Evolutionary conservation across 768 basidiomycete species (phyloP), one percentile per base, ranked within the genome.

Genomic region (Lentinus brumalis): DNA sequence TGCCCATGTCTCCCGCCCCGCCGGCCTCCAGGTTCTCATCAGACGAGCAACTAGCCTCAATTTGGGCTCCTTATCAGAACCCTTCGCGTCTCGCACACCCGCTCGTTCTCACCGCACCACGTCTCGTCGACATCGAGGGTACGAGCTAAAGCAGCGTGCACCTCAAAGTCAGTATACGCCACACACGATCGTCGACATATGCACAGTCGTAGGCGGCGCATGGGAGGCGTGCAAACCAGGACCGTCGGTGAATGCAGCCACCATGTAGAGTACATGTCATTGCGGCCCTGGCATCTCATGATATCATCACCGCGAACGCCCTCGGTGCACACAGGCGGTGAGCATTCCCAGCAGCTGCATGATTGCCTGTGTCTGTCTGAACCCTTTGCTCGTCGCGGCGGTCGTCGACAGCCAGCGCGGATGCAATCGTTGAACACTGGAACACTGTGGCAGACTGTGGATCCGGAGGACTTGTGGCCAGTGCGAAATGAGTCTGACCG

Each of bases 221-320:
- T 16, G 44, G 15, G 16, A 45, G n/a, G 44, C 14, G 44, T 35
- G 35, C 35, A 35, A 3, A 35, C 1, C 35, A 35, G 35, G 35
- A 35, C 35, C 7, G n/a, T n/a, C n/a, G 35, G 11, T 35, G 35
- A 35, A 35, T 35, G 32, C 32, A 35, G 6, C 1, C 35, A 35
- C 35, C 21, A 26, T n/a, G n/a, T n/a, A n/a, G n/a, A n/a, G n/a
- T n/a, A n/a, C n/a, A n/a, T 26, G 21, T 2, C 21, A 26, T 35
- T 35, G 35, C 35, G 35, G 35, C 35, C 35, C 35, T 35, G 35
- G 60, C 50, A 42, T 42, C 14, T 31, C 32, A 42, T 61, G 60
- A 61, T 61, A 52, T 61, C 60, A 61, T 61, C 55, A 61, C 50
- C 18, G 11, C 44, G 47, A 55, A 56, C 41, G n/a, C 15, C 30